Evolutionary conservation across 805 yeast genomes (phyloP), one percentile per base, ranked within the genome.

Genomic region (Saccharomyces eubayanus): DNA sequence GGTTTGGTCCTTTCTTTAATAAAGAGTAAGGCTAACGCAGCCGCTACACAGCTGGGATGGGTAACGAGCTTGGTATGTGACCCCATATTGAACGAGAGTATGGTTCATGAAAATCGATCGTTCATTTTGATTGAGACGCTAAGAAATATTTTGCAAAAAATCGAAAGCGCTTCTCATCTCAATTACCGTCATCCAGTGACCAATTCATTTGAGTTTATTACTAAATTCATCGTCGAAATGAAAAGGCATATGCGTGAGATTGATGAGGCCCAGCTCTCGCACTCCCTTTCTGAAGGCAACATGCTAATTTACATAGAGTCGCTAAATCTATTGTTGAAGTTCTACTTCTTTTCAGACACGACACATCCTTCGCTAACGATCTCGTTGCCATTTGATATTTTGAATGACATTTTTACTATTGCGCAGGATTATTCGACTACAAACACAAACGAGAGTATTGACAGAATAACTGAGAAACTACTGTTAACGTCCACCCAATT

Each of bases 1-100:
- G 59, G 66, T 16, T 72, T 75, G 51, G 63, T 65, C 1, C 58
- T 72, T 16, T 6, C 24, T 16, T 6, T 16, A 24, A 36, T 36
- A 6, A 36, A 11, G 30, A 10, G 11, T 16, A 16, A 36, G 4
- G 8, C 43, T 36, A 6, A 11, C 9, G 8, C 43, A 16, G 9
- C 21, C 9, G 40, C 36, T 30, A 21, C 36, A 24, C 50, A 21
- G 50, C 46, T 14, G 48, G 41, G 31, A 28, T 30, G 46, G 50
- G 27, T 16, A 46, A 48, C 28, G 40, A 47, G 28, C 16, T 45
- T 20, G 30, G 27, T 20, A 14, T 24, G 50, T 20, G 20, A 10
- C n/a, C 46, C 46, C 46, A 8, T 11, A n/a, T 51, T 43, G 31
- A 29, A 28, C 30, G 24, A 20, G 48, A 48, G 31, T 45, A 55